A percentile compares a stretch with the other conserved stretches of the same genome.
Conservation (phyloP, 345 rosid genomes). For the Rhodomyrtus tomentosa region DNA sequence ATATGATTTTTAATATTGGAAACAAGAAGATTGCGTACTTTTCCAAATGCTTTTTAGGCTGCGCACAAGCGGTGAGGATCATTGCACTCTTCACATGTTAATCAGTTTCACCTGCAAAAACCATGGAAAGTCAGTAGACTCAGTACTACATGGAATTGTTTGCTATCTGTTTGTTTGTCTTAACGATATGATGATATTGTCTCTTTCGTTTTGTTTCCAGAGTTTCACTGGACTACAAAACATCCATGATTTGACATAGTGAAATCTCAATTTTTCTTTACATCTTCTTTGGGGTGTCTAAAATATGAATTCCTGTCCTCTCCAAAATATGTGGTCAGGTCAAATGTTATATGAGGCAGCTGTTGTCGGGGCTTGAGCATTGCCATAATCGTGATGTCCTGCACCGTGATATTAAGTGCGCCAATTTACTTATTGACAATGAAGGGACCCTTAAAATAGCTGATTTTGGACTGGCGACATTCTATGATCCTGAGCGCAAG, state of each 20-base stretch:
- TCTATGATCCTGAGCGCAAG: slow-evolving; percentile 47
- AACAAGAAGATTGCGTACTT: not conserved
- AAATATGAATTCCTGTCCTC: not conserved
- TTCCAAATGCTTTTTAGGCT: not conserved
- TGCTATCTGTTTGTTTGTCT: not conserved
- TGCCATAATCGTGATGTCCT: slow-evolving; percentile 74
- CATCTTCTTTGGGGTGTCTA: not conserved
- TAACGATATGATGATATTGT: not conserved
- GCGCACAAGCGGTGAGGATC: not conserved
- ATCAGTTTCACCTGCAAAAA: not conserved
- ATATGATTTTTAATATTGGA: not conserved
- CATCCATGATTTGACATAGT: not conserved
- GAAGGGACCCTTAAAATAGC: slow-evolving; percentile 76
- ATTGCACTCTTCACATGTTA: not conserved
- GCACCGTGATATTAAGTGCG: slow-evolving; percentile 87
- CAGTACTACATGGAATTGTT: not conserved
- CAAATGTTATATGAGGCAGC: slow-evolving; percentile 80
- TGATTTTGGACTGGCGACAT: slow-evolving; percentile 89
- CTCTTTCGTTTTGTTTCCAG: not conserved
- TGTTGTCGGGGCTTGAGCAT: slow-evolving; percentile 81
- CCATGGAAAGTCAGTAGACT: not conserved
- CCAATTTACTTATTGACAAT: slow-evolving; percentile 72
- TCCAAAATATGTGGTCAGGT: slow-evolving; percentile 20
- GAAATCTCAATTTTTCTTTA: not conserved
- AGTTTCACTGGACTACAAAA: not conserved